These are phyloP conservation scores for Lipomyces starkeyi DNA, from an alignment of 805 yeast species.

Conservation along the genomic window DNA sequence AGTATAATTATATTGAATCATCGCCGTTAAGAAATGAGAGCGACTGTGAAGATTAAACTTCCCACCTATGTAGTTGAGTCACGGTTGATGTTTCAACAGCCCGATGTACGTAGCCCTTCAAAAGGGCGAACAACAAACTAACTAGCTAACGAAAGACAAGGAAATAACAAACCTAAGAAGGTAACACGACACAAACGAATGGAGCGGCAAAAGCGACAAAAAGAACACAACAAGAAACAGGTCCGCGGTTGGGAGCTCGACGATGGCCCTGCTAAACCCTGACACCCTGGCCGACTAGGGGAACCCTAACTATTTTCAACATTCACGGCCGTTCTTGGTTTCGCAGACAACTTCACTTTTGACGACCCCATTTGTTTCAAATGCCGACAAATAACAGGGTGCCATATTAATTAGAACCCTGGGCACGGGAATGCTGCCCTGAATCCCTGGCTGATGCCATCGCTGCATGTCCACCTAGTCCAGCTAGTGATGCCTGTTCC, in stretches of 20 bases:
- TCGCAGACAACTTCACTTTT: not conserved
- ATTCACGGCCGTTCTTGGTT: not conserved
- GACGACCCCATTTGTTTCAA: not conserved
- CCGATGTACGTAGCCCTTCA: not conserved
- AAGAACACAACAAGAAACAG: not conserved
- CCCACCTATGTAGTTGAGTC: too few species aligned
- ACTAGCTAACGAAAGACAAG: not conserved
- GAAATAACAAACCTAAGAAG: not conserved
- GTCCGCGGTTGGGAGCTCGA: too few species aligned
- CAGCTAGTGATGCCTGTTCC: not conserved
- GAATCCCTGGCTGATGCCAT: not conserved
- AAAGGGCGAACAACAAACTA: not conserved
- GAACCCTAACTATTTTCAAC: not conserved
- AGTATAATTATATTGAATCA: too few species aligned
- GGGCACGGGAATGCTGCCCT: constrained; percentile 2
- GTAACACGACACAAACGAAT: not conserved
- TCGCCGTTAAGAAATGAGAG: too few species aligned
- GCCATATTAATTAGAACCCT: not conserved
- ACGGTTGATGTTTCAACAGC: too few species aligned
- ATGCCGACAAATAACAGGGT: not conserved
- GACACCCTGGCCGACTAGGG: too few species aligned
- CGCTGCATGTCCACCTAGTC: not conserved
- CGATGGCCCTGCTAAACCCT: too few species aligned
- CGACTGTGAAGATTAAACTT: too few species aligned
- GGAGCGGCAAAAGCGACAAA: not conserved